A percentile compares a stretch with the other conserved stretches of the same genome.
phyloP scores from a whole-genome alignment of 148 eudicot genomes.

The Chenopodium album region DNA sequence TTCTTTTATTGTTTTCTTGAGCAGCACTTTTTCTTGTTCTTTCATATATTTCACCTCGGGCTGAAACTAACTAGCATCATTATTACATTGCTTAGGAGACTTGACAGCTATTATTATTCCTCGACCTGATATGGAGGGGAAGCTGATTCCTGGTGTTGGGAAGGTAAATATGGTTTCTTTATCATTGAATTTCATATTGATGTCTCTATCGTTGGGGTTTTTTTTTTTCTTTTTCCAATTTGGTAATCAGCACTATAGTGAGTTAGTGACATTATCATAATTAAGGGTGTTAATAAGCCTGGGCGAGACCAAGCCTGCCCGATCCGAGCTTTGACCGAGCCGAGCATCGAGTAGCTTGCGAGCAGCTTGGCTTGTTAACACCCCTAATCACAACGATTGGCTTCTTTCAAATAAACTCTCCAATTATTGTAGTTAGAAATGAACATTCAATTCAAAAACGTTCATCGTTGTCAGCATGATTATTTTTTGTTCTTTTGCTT shows the following conservation, averaged over 20 bases:
- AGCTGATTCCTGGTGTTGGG: slow-evolving; percentile 67
- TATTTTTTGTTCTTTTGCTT: not conserved
- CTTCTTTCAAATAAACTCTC: not conserved
- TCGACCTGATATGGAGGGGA: slow-evolving; percentile 59
- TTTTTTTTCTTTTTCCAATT: too few species aligned
- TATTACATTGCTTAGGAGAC: slow-evolving; percentile 48
- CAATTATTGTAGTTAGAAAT: not conserved
- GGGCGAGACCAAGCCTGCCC: too few species aligned
- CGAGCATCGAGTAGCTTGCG: too few species aligned
- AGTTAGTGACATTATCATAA: too few species aligned
- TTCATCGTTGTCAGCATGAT: not conserved
- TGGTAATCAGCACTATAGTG: too few species aligned
- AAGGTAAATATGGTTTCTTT: slow-evolving; percentile 52
- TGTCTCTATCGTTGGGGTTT: not conserved
- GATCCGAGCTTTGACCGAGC: too few species aligned
- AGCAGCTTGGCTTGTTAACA: too few species aligned
- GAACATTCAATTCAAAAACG: not conserved
- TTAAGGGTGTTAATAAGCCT: too few species aligned
- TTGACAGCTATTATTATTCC: slow-evolving; percentile 72
- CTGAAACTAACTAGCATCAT: slow-evolving; percentile 13
- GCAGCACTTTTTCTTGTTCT: too few species aligned
- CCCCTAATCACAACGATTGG: not conserved
- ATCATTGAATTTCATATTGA: not conserved
- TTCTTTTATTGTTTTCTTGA: not conserved
- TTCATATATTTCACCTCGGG: not conserved